A percentile compares a stretch with the other conserved stretches of the same genome.
Conservation (phyloP, 306 rosid genomes). For the Begonia peltatifolia region DNA sequence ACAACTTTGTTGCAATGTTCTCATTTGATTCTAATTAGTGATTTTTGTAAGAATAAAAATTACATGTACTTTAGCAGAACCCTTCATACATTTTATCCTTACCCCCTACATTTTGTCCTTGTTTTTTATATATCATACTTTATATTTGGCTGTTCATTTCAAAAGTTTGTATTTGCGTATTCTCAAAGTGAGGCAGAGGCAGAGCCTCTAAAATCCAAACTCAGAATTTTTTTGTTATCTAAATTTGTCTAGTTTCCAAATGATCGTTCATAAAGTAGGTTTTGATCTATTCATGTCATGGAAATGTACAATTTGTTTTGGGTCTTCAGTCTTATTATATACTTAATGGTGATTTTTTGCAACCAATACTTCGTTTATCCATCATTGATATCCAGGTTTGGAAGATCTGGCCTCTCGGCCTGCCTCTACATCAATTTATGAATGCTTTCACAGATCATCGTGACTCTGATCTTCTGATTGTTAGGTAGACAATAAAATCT, state of each 20-base stretch:
- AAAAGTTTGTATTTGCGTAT: no score
- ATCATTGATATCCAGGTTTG: constrained; percentile 46
- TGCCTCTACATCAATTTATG: constrained; percentile 72
- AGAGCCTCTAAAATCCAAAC: no score
- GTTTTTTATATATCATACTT: no score
- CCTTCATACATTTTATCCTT: no score
- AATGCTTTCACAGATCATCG: constrained; percentile 94
- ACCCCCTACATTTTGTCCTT: no score
- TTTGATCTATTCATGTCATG: neutral
- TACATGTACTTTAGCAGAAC: no score
- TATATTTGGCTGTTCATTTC: no score
- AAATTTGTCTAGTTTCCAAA: no score
- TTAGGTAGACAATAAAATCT: constrained; percentile 32
- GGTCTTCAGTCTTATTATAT: neutral
- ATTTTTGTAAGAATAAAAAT: neutral
- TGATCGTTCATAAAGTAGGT: neutral
- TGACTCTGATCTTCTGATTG: constrained; percentile 85
- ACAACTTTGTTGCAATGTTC: neutral
- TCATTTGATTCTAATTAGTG: neutral
- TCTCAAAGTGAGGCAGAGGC: no score
- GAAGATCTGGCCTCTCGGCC: constrained; percentile 94
- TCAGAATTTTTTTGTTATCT: no score
- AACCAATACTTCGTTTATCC: neutral
- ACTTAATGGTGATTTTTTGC: neutral
- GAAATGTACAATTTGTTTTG: constrained; percentile 2